Conservation (phyloP, 371 early-diverging fungal genomes). For the Haplosporangium sp. region DNA sequence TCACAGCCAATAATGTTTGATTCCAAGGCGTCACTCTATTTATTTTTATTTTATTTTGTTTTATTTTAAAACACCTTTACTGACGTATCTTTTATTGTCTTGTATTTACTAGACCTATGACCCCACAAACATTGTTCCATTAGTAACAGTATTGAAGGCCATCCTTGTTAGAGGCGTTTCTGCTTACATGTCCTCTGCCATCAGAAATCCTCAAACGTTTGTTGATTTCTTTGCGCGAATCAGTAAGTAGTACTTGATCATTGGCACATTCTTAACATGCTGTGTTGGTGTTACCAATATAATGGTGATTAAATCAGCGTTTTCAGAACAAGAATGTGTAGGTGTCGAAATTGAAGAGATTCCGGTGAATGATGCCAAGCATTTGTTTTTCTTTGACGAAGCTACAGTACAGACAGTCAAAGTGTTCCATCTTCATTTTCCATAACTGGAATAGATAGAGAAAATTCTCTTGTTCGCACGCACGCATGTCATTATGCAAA, state of each 20-base stretch:
- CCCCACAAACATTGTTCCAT: conserved; percentile 45
- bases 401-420: conserved; percentile 49
- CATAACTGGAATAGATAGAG: neutral
- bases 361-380: conserved; percentile 20
- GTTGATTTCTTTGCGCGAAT: conserved; percentile 45
- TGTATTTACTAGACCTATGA: conserved; percentile 39
- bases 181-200: conserved; percentile 54
- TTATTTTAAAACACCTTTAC: no score
- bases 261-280: no score
- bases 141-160: conserved; percentile 42
- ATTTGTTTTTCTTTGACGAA: conserved; percentile 51
- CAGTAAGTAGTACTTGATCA: conserved; percentile 24
- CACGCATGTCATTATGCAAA: neutral
- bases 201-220: conserved; percentile 53
- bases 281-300: no score
- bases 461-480: conserved; percentile 11
- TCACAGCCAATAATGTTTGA: no score
- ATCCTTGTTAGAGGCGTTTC: conserved; percentile 43
- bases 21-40: no score
- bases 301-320: no score
- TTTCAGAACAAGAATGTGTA: conserved; percentile 31
- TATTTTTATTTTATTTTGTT: no score
- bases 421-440: conserved; percentile 35
- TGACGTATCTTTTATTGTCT: neutral
- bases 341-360: conserved; percentile 46